Percentiles rank a stretch among this genome's conserved stretches.
Evolutionary conservation across 73 alveolate species (phyloP).

Genomic region (Stentor coeruleus): DNA sequence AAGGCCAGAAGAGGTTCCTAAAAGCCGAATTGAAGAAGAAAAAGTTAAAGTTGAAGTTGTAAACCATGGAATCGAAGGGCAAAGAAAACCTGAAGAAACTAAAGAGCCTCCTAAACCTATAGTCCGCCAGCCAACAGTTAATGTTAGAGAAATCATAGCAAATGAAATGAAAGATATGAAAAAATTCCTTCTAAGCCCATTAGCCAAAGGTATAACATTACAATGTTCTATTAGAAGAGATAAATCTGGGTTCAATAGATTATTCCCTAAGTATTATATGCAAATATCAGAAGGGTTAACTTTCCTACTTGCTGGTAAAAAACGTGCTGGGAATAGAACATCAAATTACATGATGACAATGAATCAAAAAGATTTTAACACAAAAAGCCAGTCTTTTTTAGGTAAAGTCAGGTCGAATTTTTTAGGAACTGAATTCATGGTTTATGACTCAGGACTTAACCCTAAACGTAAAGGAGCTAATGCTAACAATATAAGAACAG

Average conservation of each 20-base stretch:
- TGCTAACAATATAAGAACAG: slow-evolving; percentile 47
- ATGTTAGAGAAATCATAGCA: neutral
- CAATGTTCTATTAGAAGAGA: slow-evolving; percentile 73
- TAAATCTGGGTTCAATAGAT: slow-evolving; percentile 64
- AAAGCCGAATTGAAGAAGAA: too few relatives aligned
- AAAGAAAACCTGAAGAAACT: too few relatives aligned
- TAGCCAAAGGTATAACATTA: slow-evolving; percentile 48
- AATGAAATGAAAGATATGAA: slow-evolving; percentile 42
- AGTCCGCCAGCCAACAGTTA: neutral
- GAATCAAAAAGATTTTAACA: slow-evolving; percentile 59
- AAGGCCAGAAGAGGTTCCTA: too few relatives aligned
- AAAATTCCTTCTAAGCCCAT: slow-evolving; percentile 42
- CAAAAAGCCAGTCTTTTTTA: slow-evolving; percentile 51
- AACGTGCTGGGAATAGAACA: slow-evolving; percentile 69
- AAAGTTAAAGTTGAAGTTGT: too few relatives aligned
- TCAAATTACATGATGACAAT: slow-evolving; percentile 71
- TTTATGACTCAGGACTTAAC: slow-evolving; percentile 74
- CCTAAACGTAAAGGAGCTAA: slow-evolving; percentile 66
- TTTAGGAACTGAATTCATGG: slow-evolving; percentile 82
- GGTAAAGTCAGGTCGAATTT: slow-evolving; percentile 87
- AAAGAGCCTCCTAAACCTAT: too few relatives aligned
- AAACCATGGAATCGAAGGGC: too few relatives aligned
- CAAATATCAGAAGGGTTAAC: slow-evolving; percentile 69
- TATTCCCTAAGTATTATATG: slow-evolving; percentile 79
- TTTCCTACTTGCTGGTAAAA: slow-evolving; percentile 79